Conservation (phyloP, 1,284 basidiomycete species). For the Pyrrhoderma lamaoense region DNA sequence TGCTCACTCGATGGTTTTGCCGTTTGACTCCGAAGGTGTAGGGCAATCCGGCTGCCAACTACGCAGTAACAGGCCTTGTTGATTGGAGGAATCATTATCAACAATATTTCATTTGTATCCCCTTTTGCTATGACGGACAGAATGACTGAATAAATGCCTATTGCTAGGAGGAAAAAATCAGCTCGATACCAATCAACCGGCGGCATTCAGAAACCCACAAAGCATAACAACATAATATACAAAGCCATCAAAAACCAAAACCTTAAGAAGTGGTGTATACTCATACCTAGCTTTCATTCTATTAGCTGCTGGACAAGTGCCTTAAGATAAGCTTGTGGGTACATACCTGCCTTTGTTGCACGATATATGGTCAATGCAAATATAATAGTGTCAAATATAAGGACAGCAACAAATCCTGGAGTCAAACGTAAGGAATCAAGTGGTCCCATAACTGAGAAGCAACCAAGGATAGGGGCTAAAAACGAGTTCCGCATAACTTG, state of each 20-base stretch:
- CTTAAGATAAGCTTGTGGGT: no score
- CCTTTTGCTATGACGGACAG: not conserved
- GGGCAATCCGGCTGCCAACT: conserved; percentile 2
- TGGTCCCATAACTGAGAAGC: conserved; percentile 1
- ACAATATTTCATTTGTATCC: not conserved
- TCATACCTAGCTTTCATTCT: not conserved
- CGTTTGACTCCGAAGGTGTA: not conserved
- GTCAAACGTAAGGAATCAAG: not conserved
- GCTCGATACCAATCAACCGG: no score
- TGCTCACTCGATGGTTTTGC: no score
- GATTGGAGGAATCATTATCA: conserved; percentile 3
- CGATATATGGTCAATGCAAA: conserved; percentile 6
- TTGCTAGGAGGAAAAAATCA: not conserved
- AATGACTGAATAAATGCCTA: conserved; percentile 1
- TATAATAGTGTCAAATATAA: conserved; percentile 4
- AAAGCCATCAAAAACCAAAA: conserved; percentile 8
- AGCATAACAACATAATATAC: conserved; percentile 8
- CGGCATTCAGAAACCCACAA: not conserved
- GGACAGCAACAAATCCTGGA: not conserved
- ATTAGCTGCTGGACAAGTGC: no score
- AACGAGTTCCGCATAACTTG: not conserved
- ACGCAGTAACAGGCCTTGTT: conserved; percentile 8
- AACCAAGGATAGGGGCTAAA: not conserved
- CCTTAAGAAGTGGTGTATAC: conserved; percentile 3
- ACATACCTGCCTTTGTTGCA: not conserved